Evolutionary conservation across 345 rosid species (phyloP).

Genomic region (Brassica nigra): DNA sequence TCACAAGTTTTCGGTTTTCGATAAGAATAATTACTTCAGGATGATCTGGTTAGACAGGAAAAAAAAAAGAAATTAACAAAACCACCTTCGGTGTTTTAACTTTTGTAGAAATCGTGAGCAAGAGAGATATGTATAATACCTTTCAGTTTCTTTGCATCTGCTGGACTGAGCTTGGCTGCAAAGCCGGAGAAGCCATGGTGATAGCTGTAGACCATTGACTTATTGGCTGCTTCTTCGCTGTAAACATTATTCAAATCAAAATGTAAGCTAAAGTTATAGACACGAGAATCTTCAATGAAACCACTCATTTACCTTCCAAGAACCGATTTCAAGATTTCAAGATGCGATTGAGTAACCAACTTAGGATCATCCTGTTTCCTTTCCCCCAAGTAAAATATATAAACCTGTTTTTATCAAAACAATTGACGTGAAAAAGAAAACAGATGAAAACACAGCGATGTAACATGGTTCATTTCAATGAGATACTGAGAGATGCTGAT

Average conservation of each 20-base stretch:
- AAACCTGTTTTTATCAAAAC: constrained; percentile 25
- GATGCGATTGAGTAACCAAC: constrained; percentile 20
- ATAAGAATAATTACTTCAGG: constrained; percentile 40
- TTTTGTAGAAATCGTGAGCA: constrained; percentile 22
- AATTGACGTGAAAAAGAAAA: background rate
- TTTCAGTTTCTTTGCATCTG: constrained; percentile 39
- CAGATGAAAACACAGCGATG: too few species aligned
- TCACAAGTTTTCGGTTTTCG: constrained; percentile 37
- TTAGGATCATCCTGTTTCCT: constrained; percentile 21
- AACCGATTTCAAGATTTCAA: constrained; percentile 30
- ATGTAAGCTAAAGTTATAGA: constrained; percentile 2
- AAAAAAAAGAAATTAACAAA: background rate
- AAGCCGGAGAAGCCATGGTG: constrained; percentile 56
- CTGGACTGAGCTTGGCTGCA: constrained; percentile 53
- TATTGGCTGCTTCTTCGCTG: constrained; percentile 42
- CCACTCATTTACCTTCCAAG: constrained; percentile 32
- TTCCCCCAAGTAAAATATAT: constrained; percentile 36
- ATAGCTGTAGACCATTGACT: constrained; percentile 55
- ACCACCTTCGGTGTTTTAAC: background rate
- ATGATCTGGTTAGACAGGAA: constrained; percentile 39
- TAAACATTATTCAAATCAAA: constrained; percentile 10
- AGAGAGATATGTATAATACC: background rate
- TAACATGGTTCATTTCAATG: too few species aligned
- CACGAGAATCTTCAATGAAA: constrained; percentile 9
- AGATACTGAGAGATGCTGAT: too few species aligned